phyloP scores from a whole-genome alignment of 768 basidiomycete genomes.

The Lactarius akahatsu region DNA sequence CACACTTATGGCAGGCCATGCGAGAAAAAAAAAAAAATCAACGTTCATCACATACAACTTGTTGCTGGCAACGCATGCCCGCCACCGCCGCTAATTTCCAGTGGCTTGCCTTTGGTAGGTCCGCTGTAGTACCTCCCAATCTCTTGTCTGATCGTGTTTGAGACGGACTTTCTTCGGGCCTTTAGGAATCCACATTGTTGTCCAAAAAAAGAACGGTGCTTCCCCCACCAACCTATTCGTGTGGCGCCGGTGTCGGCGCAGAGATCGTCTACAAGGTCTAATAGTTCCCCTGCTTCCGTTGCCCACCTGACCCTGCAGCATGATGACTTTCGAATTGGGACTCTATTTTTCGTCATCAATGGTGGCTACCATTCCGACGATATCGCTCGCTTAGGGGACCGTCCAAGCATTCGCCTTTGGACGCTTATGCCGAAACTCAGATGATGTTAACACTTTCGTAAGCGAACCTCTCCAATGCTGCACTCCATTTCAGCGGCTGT shows the following conservation, averaged over 20 bases:
- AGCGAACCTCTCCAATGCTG: neutral
- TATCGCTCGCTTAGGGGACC: slow-evolving; percentile 14
- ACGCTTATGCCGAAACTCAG: neutral
- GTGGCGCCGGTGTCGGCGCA: slow-evolving; percentile 13
- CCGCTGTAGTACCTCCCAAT: neutral
- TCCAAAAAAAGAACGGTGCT: slow-evolving; percentile 2
- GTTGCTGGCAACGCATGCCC: slow-evolving; percentile 10
- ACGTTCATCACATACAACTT: neutral
- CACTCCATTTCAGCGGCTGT: slow-evolving; percentile 7
- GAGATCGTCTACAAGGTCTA: slow-evolving; percentile 5
- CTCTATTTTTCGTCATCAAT: slow-evolving; percentile 5
- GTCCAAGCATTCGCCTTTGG: neutral
- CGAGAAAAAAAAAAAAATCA: slow-evolving; percentile 3
- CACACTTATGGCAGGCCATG: slow-evolving; percentile 1
- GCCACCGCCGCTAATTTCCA: slow-evolving; percentile 15
- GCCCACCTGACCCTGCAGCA: neutral
- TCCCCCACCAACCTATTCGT: slow-evolving; percentile 9
- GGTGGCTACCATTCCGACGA: slow-evolving; percentile 9
- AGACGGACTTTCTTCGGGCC: slow-evolving; percentile 18
- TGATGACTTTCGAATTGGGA: neutral
- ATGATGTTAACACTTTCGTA: slow-evolving; percentile 10
- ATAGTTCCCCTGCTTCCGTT: neutral
- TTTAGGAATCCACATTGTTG: neutral
- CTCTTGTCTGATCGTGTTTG: slow-evolving; percentile 11
- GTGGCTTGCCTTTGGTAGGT: neutral